phyloP scores from a whole-genome alignment of 1,284 basidiomycete species.

The Pseudomicrostroma phylloplanum region DNA sequence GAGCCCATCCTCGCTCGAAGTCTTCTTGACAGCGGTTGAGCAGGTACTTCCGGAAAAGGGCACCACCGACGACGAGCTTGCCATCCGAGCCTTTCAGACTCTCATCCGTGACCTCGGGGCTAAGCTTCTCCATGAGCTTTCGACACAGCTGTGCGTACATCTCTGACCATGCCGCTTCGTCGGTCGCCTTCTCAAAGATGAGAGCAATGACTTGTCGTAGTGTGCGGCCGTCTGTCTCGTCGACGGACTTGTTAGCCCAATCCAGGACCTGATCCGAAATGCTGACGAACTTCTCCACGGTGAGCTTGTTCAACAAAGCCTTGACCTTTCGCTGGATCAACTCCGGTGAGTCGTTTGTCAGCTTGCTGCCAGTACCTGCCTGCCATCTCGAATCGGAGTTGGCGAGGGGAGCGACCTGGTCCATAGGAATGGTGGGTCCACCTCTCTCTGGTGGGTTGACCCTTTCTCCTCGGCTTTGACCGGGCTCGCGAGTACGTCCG shows the following conservation, averaged over 20 bases:
- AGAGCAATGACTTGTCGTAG: constrained; percentile 91
- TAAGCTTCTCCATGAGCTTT: constrained; percentile 87
- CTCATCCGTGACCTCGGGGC: constrained; percentile 77
- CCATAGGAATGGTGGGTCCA: constrained; percentile 54
- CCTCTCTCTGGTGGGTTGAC: constrained; percentile 51
- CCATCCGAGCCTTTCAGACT: constrained; percentile 61
- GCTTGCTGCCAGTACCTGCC: constrained; percentile 16
- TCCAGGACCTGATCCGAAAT: constrained; percentile 86
- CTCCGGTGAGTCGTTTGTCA: constrained; percentile 63
- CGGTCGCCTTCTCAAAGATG: constrained; percentile 93
- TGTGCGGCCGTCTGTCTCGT: constrained; percentile 86
- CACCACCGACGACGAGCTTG: constrained; percentile 76
- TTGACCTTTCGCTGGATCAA: constrained; percentile 91
- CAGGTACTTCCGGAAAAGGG: constrained; percentile 80
- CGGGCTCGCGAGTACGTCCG: constrained; percentile 40
- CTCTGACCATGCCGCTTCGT: constrained; percentile 89
- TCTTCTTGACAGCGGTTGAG: constrained; percentile 89
- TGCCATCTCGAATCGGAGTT: constrained; percentile 75
- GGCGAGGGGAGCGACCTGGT: constrained; percentile 66
- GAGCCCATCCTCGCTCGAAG: constrained; percentile 75
- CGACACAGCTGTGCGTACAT: constrained; percentile 93
- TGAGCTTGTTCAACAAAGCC: constrained; percentile 86
- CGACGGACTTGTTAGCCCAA: constrained; percentile 88
- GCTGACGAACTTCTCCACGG: constrained; percentile 91
- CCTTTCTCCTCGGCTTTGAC: constrained; percentile 24